Base-by-base conservation (phyloP, 192 early-diverging fungal species). In the Phlyctochytrium arcticum region DNA sequence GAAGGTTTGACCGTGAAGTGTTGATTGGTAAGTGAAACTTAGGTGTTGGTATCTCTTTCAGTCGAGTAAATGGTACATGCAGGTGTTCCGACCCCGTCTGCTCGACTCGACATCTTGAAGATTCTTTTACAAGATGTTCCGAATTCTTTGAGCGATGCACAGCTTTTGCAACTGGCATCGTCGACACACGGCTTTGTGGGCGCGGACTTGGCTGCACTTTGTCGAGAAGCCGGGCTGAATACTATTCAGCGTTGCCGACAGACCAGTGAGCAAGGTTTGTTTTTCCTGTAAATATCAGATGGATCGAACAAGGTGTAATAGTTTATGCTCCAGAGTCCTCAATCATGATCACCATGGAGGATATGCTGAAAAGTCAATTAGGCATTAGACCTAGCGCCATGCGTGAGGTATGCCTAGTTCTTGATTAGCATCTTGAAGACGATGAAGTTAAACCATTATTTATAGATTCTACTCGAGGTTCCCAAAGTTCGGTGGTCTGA, bases 1-100 rank as follows among this genome's bases (percentile, higher is more conserved):
- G 96, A 2, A 75, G 96, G 44, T 95, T 98, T 67, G 96, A 98
- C 70, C 80, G 90, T 2, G 96, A 98, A 67, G 75, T 98, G n/a
- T 95, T 96, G 60, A 94, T 98, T 55, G 89, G 91, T 80, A 61
- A 29, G 3, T 5, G 17, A 21, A 47, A 1, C 1, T 66, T 35
- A 19, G 63, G 8, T 65, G 55, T 53, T 24, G 15, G 24, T 23
- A 32, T 23, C 9, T 29, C 9, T 31, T 12, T 57, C 27, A 57
- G 30, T 1, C 8, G 24, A 2, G 17, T 34, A 2, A 31, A 17
- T 10, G 17, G 30, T 2, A 33, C 12, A 27, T 7, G 12, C 34
- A 84, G 84, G 83, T 5, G 92, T 99, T 42, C 96, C 96, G 5
- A 83, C 81, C 36, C 78, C 75, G 0, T 57, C 60, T 0, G 88